A percentile compares a stretch with the other conserved stretches of the same genome.
Conservation (phyloP, 2,329 filamentous ascomycete genomes). For the Parascedosporium putredinis region DNA sequence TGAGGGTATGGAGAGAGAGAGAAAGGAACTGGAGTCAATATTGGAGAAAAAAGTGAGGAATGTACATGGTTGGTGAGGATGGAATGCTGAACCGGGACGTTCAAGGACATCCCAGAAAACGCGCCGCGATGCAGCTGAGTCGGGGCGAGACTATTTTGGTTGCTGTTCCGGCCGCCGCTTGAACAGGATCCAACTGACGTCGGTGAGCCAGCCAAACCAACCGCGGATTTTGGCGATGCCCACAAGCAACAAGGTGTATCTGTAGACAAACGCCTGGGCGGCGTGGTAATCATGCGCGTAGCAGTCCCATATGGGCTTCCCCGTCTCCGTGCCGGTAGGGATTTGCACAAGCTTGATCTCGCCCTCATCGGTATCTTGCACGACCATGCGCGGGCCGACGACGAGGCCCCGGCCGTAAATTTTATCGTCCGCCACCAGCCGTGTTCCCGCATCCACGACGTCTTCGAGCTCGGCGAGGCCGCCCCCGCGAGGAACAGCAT, state of each 20-base stretch:
- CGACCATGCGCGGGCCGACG: conserved; percentile 42
- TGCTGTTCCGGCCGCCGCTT: background rate
- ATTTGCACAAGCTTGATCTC: conserved; percentile 8
- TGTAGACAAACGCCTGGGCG: conserved; percentile 43
- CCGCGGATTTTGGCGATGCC: conserved; percentile 23
- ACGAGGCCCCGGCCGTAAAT: conserved; percentile 47
- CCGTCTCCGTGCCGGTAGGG: conserved; percentile 9
- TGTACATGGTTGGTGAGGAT: too few species aligned
- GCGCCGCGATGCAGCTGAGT: too few species aligned
- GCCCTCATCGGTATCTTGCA: conserved; percentile 25
- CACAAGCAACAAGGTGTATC: conserved; percentile 45
- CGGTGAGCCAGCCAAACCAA: background rate
- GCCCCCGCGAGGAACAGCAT: conserved; percentile 34
- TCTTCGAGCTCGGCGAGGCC: conserved; percentile 43
- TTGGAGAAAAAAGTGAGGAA: too few species aligned
- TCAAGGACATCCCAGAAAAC: too few species aligned
- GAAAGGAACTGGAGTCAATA: too few species aligned
- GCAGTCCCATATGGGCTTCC: conserved; percentile 47
- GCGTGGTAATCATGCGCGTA: conserved; percentile 49
- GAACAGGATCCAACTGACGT: background rate
- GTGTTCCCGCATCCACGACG: conserved; percentile 53
- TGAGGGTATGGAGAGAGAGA: too few species aligned
- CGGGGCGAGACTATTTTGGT: background rate
- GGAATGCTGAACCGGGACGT: too few species aligned
- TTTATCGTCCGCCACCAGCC: conserved; percentile 47